phyloP scores from a whole-genome alignment of 345 rosid genomes.

The Salix udensis region DNA sequence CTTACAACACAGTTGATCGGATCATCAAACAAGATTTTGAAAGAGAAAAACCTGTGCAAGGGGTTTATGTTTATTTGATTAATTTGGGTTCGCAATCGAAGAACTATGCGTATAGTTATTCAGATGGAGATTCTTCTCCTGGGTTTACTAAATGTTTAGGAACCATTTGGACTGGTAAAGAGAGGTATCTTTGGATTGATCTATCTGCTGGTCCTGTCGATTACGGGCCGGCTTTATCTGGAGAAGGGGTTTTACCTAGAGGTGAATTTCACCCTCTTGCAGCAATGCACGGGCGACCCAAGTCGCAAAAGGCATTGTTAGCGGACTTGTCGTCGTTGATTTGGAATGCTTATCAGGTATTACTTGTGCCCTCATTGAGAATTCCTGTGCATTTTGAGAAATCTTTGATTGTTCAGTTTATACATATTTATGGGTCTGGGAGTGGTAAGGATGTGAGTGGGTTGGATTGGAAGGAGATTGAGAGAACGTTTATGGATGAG shows the following conservation, averaged over 20 bases:
- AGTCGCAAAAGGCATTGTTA: conserved; percentile 71
- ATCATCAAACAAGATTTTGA: conserved; percentile 59
- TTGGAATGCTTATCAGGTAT: conserved; percentile 90
- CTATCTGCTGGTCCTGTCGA: conserved; percentile 92
- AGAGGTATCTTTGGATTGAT: conserved; percentile 87
- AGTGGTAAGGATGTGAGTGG: conserved; percentile 45
- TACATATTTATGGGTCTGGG: conserved; percentile 67
- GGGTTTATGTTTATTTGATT: conserved; percentile 70
- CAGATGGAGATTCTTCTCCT: conserved; percentile 71
- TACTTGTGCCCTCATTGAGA: conserved; percentile 82
- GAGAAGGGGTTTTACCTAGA: conserved; percentile 83
- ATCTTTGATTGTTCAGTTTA: conserved; percentile 68
- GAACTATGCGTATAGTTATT: conserved; percentile 68
- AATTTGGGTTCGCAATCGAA: conserved; percentile 52
- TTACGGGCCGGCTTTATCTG: conserved; percentile 88
- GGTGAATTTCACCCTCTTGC: conserved; percentile 96
- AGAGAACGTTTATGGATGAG: conserved; percentile 67
- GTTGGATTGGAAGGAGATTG: conserved; percentile 67
- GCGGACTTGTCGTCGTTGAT: conserved; percentile 76
- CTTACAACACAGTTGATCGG: conserved; percentile 47
- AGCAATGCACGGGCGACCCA: conserved; percentile 76
- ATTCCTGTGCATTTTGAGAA: conserved; percentile 83
- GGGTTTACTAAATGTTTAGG: conserved; percentile 83
- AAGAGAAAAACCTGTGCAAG: conserved; percentile 59
- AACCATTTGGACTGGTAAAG: conserved; percentile 82